phyloP scores from a whole-genome alignment of 139 green algal genomes.

The Coccomyxa sp. region DNA sequence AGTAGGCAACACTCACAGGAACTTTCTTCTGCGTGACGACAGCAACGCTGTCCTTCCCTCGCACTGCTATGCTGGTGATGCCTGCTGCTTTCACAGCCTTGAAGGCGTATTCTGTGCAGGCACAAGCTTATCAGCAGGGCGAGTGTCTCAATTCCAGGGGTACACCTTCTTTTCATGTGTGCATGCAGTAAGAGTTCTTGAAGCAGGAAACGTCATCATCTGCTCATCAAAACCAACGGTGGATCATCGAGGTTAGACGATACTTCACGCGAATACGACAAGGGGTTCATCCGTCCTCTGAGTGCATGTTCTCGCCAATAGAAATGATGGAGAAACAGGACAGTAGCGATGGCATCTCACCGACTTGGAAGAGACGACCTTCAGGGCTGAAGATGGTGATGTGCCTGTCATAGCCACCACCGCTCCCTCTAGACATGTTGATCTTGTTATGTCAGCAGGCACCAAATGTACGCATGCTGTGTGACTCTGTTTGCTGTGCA shows the following conservation, averaged over 20 bases:
- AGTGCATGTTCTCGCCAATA: too few species aligned
- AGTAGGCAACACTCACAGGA: constrained; percentile 43
- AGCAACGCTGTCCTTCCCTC: constrained; percentile 85
- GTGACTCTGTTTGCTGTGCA: too few species aligned
- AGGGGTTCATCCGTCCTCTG: too few species aligned
- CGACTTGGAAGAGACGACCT: constrained; percentile 92
- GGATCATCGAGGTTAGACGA: too few species aligned
- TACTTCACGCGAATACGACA: too few species aligned
- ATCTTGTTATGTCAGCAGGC: too few species aligned
- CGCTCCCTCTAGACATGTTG: background rate
- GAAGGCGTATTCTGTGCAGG: constrained; percentile 95
- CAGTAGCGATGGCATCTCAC: constrained; percentile 27
- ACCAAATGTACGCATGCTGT: too few species aligned
- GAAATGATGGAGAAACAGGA: background rate
- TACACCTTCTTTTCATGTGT: background rate
- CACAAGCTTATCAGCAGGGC: background rate
- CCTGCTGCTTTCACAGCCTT: constrained; percentile 91
- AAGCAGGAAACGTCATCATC: too few species aligned
- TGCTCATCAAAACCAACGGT: too few species aligned
- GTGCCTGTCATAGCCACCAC: constrained; percentile 82
- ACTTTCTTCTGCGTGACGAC: constrained; percentile 93
- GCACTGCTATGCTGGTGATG: constrained; percentile 88
- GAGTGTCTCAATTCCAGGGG: too few species aligned
- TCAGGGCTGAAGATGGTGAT: constrained; percentile 98
- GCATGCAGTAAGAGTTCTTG: background rate